phyloP scores from a whole-genome alignment of 1,139 yeast species.

The Kurtzmaniella quercitrusa region DNA sequence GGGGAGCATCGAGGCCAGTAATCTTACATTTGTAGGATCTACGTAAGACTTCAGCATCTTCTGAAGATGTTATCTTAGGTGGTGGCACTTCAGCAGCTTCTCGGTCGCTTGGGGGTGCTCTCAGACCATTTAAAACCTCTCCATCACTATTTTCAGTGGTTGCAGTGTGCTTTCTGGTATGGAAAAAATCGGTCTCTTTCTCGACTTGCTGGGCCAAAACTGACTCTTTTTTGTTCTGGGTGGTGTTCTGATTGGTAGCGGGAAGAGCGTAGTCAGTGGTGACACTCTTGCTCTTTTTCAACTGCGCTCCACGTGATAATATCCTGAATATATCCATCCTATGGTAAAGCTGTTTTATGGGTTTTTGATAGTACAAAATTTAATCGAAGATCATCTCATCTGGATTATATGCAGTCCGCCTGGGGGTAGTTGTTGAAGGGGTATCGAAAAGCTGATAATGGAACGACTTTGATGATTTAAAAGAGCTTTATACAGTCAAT shows the following conservation, averaged over 20 bases:
- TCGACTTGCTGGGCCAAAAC: conserved; percentile 44
- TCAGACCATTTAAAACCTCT: conserved; percentile 3
- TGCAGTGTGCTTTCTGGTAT: conserved; percentile 40
- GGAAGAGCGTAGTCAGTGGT: conserved; percentile 46
- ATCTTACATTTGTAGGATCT: conserved; percentile 57
- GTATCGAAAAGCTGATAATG: too few species aligned
- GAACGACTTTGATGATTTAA: too few species aligned
- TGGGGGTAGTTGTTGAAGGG: background rate
- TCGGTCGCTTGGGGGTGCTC: conserved; percentile 17
- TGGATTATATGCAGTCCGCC: background rate
- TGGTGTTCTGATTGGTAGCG: conserved; percentile 15
- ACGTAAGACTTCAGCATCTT: conserved; percentile 58
- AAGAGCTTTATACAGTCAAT: too few species aligned
- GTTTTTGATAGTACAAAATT: too few species aligned
- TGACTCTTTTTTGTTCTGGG: conserved; percentile 28
- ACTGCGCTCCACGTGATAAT: conserved; percentile 77
- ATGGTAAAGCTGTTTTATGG: too few species aligned
- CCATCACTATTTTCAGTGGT: conserved; percentile 16
- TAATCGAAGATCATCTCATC: background rate
- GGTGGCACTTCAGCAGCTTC: conserved; percentile 29
- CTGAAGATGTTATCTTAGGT: conserved; percentile 45
- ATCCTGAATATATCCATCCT: conserved; percentile 87
- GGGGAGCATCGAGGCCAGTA: conserved; percentile 73
- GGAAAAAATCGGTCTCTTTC: conserved; percentile 69
- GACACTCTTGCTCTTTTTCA: conserved; percentile 50